Evolutionary conservation across 371 early-diverging fungal species (phyloP).

Genomic region (Mortierella sp.): DNA sequence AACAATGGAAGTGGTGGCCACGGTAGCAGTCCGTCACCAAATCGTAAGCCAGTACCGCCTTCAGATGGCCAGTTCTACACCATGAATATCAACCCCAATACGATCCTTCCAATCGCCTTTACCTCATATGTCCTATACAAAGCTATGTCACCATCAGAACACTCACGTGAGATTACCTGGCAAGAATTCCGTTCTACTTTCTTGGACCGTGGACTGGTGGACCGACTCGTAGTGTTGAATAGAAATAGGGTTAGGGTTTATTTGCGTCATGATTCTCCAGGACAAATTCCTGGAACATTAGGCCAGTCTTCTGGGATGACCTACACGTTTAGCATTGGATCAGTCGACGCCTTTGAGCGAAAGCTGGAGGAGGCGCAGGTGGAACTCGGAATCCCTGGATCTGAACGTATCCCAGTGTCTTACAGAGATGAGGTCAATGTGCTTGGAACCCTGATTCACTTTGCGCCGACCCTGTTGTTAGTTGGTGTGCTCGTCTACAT

Average conservation of each 20-base stretch:
- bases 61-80: constrained; percentile 82
- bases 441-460: constrained; percentile 79
- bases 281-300: constrained; percentile 61
- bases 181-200: constrained; percentile 91
- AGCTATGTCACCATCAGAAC: constrained; percentile 61
- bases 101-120: constrained; percentile 64
- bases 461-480: constrained; percentile 93
- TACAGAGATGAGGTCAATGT: constrained; percentile 86
- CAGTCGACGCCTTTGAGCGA: constrained; percentile 95
- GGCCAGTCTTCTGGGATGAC: constrained; percentile 48
- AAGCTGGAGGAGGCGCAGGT: constrained; percentile 91
- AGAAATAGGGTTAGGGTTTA: constrained; percentile 84
- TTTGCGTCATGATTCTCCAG: constrained; percentile 77
- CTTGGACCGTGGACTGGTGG: constrained; percentile 94
- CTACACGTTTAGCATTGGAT: constrained; percentile 92
- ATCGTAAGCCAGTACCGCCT: constrained; percentile 31
- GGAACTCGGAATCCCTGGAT: constrained; percentile 90
- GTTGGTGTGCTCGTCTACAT: constrained; percentile 91
- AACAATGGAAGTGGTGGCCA: constrained; percentile 11
- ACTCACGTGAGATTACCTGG: constrained; percentile 85
- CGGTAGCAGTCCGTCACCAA: constrained; percentile 19
- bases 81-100: constrained; percentile 62
- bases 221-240: constrained; percentile 90
- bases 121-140: constrained; percentile 69
- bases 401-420: constrained; percentile 91